Conservation (phyloP, 176 grass and related monocot genomes). For the Carex pumila region DNA sequence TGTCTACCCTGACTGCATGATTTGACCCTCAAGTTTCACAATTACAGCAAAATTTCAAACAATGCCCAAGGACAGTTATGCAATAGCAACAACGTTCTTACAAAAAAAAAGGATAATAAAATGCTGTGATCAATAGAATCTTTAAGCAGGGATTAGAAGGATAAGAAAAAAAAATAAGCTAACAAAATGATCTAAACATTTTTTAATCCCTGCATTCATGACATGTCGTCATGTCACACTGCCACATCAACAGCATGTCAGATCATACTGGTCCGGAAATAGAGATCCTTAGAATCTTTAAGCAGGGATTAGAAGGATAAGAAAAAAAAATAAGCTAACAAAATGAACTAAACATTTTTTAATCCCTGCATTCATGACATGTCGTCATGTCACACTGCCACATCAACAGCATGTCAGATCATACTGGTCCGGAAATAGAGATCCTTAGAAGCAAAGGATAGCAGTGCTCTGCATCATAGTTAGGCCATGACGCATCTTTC, state of each 20-base stretch:
- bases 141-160: neutral
- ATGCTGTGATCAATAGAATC: neutral
- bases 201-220: neutral
- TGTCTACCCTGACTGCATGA: neutral
- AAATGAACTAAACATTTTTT: neutral
- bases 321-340: neutral
- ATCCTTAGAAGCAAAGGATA: slow-evolving; percentile 80
- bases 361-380: neutral
- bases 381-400: neutral
- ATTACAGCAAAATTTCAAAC: neutral
- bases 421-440: neutral
- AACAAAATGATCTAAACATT: neutral
- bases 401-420: slow-evolving; percentile 3
- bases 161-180: neutral
- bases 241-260: neutral
- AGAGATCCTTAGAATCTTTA: slow-evolving; percentile 56
- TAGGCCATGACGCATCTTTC: slow-evolving; percentile 58
- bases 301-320: neutral
- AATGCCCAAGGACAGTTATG: neutral
- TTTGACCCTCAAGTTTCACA: neutral
- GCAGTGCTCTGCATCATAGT: slow-evolving; percentile 68
- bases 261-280: neutral
- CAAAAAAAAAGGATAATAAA: neutral
- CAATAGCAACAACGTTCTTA: neutral
- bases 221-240: neutral